A percentile compares a stretch with the other conserved stretches of the same genome.
phyloP scores from a whole-genome alignment of 768 basidiomycete genomes.

The Exidia glandulosa region DNA sequence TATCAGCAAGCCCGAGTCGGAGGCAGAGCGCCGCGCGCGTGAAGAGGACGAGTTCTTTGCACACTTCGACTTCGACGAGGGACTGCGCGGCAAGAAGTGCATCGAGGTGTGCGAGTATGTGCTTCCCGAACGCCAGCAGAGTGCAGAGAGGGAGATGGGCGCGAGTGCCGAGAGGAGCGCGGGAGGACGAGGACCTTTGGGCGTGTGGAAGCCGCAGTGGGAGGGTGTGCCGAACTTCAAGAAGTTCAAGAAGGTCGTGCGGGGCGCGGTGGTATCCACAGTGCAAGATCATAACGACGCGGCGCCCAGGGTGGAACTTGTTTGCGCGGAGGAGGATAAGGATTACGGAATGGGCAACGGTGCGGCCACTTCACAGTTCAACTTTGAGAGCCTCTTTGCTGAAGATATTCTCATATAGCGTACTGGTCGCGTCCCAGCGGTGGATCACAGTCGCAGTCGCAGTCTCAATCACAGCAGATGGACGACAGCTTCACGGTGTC shows the following conservation, averaged over 20 bases:
- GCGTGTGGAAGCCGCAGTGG: constrained; percentile 24
- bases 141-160: constrained; percentile 7
- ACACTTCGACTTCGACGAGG: background rate
- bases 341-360: constrained; percentile 46
- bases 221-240: constrained; percentile 57
- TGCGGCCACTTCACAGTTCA: constrained; percentile 16
- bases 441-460: constrained; percentile 15
- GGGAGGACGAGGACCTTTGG: constrained; percentile 5
- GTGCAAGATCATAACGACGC: background rate
- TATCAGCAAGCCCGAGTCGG: constrained; percentile 53
- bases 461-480: constrained; percentile 13
- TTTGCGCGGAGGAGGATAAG: constrained; percentile 36
- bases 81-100: constrained; percentile 57
- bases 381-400: constrained; percentile 3
- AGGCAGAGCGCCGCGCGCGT: background rate
- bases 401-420: constrained; percentile 21
- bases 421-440: constrained; percentile 42
- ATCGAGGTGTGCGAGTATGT: constrained; percentile 33
- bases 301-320: constrained; percentile 37
- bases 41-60: background rate
- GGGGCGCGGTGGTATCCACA: background rate
- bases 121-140: background rate
- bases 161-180: constrained; percentile 8
- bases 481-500: background rate
- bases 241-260: constrained; percentile 62